Conservation (phyloP, 208 protist genomes). For the Wallacemonas sp. region DNA sequence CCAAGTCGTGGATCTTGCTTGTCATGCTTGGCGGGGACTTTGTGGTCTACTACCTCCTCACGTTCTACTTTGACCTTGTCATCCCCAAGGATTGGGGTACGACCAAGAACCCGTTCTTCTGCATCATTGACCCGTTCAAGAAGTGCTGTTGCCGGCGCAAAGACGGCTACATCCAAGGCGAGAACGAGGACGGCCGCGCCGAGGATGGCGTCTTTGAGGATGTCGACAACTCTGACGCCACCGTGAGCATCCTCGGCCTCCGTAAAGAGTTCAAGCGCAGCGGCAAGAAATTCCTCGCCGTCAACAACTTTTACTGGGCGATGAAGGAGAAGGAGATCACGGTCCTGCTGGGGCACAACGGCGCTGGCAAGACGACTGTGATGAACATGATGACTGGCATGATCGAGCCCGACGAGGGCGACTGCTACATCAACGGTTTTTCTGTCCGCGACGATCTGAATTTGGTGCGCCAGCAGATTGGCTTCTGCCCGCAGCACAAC, state of each 20-base stretch:
- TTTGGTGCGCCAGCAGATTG: constrained; percentile 58
- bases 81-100: constrained; percentile 42
- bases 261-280: constrained; percentile 35
- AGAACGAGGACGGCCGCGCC: constrained; percentile 15
- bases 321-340: constrained; percentile 54
- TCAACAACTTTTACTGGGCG: constrained; percentile 64
- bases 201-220: constrained; percentile 30
- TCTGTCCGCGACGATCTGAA: constrained; percentile 44
- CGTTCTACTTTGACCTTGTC: constrained; percentile 49
- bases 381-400: constrained; percentile 64
- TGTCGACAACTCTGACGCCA: constrained; percentile 28
- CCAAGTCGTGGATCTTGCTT: constrained; percentile 24
- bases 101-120: constrained; percentile 38
- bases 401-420: constrained; percentile 44
- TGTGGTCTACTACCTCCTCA: constrained; percentile 51
- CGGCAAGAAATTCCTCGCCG: constrained; percentile 32
- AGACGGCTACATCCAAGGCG: constrained; percentile 22
- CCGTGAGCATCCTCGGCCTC: constrained; percentile 22
- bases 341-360: constrained; percentile 75
- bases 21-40: constrained; percentile 35
- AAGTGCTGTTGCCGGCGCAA: constrained; percentile 10
- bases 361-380: constrained; percentile 52
- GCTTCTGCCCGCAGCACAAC: constrained; percentile 55
- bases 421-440: constrained; percentile 51
- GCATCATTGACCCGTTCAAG: constrained; percentile 29